phyloP scores from a whole-genome alignment of 2,329 filamentous ascomycete species.

The Teratosphaeria pseudoeucalypti region DNA sequence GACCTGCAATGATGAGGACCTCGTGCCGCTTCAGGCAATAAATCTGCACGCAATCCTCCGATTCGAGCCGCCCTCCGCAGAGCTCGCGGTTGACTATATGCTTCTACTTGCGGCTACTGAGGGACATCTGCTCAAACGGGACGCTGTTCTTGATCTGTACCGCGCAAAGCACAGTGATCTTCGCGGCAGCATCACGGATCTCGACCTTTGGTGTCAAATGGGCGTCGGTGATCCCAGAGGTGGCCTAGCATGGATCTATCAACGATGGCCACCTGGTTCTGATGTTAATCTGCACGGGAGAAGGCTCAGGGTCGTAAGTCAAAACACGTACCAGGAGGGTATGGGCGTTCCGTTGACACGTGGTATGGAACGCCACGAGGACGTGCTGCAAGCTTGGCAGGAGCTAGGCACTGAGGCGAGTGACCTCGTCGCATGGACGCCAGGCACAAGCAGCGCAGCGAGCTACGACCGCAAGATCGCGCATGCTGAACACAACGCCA shows the following conservation, averaged over 20 bases:
- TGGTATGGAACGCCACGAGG: constrained; percentile 48
- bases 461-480: not conserved
- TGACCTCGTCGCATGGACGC: constrained; percentile 28
- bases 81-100: constrained; percentile 68
- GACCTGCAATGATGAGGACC: constrained; percentile 85
- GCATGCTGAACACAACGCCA: constrained; percentile 4
- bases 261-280: constrained; percentile 61
- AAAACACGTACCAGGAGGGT: constrained; percentile 62
- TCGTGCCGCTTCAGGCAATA: constrained; percentile 66
- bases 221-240: constrained; percentile 80
- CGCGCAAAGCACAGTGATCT: constrained; percentile 60
- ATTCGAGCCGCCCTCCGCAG: constrained; percentile 54
- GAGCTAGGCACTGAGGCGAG: constrained; percentile 48
- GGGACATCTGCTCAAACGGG: constrained; percentile 65
- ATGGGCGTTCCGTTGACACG: constrained; percentile 58
- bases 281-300: constrained; percentile 59
- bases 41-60: constrained; percentile 77
- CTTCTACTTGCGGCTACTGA: constrained; percentile 77
- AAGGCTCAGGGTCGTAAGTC: constrained; percentile 66
- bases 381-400: constrained; percentile 54
- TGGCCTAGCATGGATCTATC: constrained; percentile 82
- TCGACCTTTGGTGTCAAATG: constrained; percentile 97
- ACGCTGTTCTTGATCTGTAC: constrained; percentile 61
- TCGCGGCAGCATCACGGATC: constrained; percentile 68
- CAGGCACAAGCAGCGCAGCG: constrained; percentile 29